Conservation (phyloP, 2,329 filamentous ascomycete genomes). For the Macroventuria anomochaeta region DNA sequence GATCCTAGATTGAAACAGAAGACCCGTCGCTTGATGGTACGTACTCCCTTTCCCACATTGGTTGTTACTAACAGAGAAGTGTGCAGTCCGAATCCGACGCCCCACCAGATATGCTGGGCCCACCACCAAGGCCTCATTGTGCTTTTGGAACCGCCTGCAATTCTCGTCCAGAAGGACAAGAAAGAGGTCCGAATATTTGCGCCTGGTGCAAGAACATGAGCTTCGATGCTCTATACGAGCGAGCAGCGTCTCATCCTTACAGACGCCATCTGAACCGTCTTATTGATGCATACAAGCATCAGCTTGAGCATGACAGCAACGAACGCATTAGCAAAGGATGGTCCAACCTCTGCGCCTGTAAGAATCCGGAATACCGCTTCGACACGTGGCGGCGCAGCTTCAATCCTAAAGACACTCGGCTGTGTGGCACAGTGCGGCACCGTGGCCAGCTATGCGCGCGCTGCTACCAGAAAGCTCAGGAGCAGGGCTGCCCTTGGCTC, state of each 20-base stretch:
- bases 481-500: slow-evolving; percentile 30
- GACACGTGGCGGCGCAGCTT: slow-evolving; percentile 29
- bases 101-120: slow-evolving; percentile 23
- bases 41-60: background rate
- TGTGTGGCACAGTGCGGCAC: slow-evolving; percentile 29
- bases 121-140: slow-evolving; percentile 29
- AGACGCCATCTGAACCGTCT: slow-evolving; percentile 18
- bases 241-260: slow-evolving; percentile 21
- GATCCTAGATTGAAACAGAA: slow-evolving; percentile 16
- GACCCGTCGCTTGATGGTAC: slow-evolving; percentile 4
- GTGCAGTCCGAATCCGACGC: background rate
- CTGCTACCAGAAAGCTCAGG: slow-evolving; percentile 28
- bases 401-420: slow-evolving; percentile 28
- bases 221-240: slow-evolving; percentile 28
- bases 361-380: slow-evolving; percentile 29
- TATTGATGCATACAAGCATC: slow-evolving; percentile 26
- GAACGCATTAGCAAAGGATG: slow-evolving; percentile 32
- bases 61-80: background rate
- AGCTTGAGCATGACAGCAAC: slow-evolving; percentile 27
- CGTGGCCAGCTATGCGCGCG: slow-evolving; percentile 32
- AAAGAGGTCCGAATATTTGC: slow-evolving; percentile 29
- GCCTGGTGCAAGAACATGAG: slow-evolving; percentile 37
- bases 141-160: slow-evolving; percentile 31
- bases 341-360: slow-evolving; percentile 30
- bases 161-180: slow-evolving; percentile 27